Conservation (phyloP, 768 basidiomycete species). For the Symmetrospora coprosmae region DNA sequence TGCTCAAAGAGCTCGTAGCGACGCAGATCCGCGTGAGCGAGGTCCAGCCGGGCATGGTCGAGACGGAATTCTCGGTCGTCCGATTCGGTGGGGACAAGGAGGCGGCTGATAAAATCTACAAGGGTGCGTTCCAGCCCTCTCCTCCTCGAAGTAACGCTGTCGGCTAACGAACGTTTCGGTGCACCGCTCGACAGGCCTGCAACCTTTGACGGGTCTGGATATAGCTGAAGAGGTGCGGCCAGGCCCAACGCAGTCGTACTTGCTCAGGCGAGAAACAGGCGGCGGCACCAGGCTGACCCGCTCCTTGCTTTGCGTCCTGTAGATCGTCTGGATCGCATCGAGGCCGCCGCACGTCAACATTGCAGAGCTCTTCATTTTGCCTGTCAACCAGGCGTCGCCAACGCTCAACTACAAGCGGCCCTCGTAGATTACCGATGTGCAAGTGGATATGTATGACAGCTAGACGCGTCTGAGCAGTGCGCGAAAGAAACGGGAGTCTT, state of each 20-base stretch:
- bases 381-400: constrained; percentile 21
- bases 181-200: constrained; percentile 11
- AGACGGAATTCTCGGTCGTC: constrained; percentile 67
- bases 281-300: constrained; percentile 67
- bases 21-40: constrained; percentile 88
- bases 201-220: constrained; percentile 27
- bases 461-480: too few relatives aligned
- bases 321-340: constrained; percentile 90
- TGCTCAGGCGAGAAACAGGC: constrained; percentile 43
- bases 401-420: constrained; percentile 8
- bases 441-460: too few relatives aligned
- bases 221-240: not conserved
- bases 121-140: constrained; percentile 48
- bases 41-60: constrained; percentile 56
- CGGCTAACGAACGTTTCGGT: not conserved
- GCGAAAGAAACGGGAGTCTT: too few relatives aligned
- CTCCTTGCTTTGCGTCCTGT: too few relatives aligned
- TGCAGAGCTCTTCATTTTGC: constrained; percentile 34
- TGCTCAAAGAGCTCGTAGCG: constrained; percentile 63
- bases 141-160: not conserved
- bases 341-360: constrained; percentile 86
- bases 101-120: constrained; percentile 78
- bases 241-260: constrained; percentile 35
- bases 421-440: too few relatives aligned
- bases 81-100: constrained; percentile 71